Evolutionary conservation across 2,329 filamentous ascomycete species (phyloP).

Genomic region (Dryadomyces sulphureus): DNA sequence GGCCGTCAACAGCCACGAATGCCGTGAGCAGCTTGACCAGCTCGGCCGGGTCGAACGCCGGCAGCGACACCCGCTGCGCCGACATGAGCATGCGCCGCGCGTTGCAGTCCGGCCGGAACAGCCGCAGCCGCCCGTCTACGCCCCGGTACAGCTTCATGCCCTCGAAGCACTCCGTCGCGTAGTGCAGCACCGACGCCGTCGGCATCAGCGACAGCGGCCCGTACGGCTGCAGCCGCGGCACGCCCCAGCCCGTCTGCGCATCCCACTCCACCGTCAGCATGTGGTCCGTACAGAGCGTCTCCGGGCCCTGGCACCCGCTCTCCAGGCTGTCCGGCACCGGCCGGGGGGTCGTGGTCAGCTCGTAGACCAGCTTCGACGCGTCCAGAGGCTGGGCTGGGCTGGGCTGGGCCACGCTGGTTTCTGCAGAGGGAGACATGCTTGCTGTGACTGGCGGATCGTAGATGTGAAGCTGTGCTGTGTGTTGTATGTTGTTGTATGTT

Average conservation of each 20-base stretch:
- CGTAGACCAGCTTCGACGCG: slow-evolving; percentile 45
- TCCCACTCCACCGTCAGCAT: slow-evolving; percentile 69
- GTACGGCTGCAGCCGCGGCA: slow-evolving; percentile 62
- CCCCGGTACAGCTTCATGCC: slow-evolving; percentile 72
- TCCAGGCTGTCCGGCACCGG: slow-evolving; percentile 33
- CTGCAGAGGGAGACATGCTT: no score
- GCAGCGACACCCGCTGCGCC: slow-evolving; percentile 54
- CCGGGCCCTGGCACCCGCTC: slow-evolving; percentile 27
- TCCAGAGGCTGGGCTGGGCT: slow-evolving; percentile 29
- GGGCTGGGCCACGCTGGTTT: no score
- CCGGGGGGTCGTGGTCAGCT: slow-evolving; percentile 32
- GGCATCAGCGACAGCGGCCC: slow-evolving; percentile 66
- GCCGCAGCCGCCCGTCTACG: slow-evolving; percentile 54
- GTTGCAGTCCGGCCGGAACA: slow-evolving; percentile 68
- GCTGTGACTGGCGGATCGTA: no score
- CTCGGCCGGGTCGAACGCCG: slow-evolving; percentile 55
- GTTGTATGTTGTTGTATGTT: no score
- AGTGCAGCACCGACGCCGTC: slow-evolving; percentile 69
- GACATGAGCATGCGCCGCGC: slow-evolving; percentile 48
- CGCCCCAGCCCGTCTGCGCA: slow-evolving; percentile 49
- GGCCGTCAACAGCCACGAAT: slow-evolving; percentile 57
- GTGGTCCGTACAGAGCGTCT: slow-evolving; percentile 64
- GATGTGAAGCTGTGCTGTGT: no score
- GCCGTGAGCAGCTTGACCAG: slow-evolving; percentile 59
- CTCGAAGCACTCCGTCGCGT: slow-evolving; percentile 85